Percentiles rank a stretch among this genome's conserved stretches.
phyloP scores from a whole-genome alignment of 1,284 basidiomycete genomes.

The Fomitopsis palustris region DNA sequence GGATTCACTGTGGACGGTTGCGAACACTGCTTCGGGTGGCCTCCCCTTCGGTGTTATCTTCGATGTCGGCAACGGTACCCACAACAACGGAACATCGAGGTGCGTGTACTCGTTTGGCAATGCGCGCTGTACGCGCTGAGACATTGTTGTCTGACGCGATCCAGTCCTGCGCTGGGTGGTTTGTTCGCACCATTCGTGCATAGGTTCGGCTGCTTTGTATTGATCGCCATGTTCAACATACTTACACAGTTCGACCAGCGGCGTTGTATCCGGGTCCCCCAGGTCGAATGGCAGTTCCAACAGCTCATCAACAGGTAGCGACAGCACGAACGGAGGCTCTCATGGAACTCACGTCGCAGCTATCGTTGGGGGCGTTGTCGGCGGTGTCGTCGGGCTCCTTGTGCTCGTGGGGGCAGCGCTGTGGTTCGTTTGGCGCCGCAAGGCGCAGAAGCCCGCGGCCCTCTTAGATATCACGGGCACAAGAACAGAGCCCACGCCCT shows the following conservation, averaged over 20 bases:
- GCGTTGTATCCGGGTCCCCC: background rate
- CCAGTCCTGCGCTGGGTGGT: constrained; percentile 16
- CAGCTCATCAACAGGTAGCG: constrained; percentile 8
- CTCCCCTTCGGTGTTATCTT: constrained; percentile 15
- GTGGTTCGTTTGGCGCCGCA: background rate
- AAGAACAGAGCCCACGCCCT: background rate
- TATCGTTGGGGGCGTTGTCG: constrained; percentile 18
- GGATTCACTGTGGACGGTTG: constrained; percentile 15
- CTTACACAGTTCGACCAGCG: background rate
- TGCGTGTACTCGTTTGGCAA: constrained; percentile 4
- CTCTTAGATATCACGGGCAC: background rate
- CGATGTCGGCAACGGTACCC: constrained; percentile 7
- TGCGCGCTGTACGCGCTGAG: background rate
- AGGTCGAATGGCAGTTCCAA: background rate
- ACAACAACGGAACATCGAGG: constrained; percentile 12
- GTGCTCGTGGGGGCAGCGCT: constrained; percentile 5
- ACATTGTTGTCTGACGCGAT: background rate
- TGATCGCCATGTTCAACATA: background rate
- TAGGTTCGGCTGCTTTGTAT: background rate
- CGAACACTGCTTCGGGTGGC: constrained; percentile 14
- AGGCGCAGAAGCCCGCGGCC: background rate
- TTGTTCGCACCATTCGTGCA: background rate
- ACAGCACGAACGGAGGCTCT: background rate
- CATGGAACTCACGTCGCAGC: constrained; percentile 3
- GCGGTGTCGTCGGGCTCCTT: constrained; percentile 12